These are phyloP conservation scores for Stipa capillata DNA, from an alignment of 176 grass and related monocot species.

Conservation along the genomic window DNA sequence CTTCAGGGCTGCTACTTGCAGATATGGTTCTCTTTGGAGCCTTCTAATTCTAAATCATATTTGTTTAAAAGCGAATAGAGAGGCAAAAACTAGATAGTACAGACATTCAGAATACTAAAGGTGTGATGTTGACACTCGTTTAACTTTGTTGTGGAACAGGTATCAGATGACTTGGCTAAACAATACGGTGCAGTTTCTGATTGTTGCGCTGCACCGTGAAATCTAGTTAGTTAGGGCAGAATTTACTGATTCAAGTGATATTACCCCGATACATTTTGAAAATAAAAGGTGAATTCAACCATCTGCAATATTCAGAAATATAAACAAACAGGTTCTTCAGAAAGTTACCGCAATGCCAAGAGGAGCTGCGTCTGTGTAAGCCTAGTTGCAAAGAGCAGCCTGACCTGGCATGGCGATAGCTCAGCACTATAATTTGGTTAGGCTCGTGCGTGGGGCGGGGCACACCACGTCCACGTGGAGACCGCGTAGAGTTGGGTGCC, in stretches of 20 bases:
- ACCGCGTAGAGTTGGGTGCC: slow-evolving; percentile 37
- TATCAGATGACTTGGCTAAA: too few species aligned
- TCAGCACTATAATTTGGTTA: background rate
- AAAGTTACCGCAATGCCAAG: background rate
- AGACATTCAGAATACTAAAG: background rate
- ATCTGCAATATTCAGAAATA: too few species aligned
- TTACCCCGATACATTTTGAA: too few species aligned
- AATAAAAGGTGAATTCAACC: too few species aligned
- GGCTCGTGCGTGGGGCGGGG: background rate
- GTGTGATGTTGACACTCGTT: background rate
- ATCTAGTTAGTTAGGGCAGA: too few species aligned
- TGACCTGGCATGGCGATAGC: background rate
- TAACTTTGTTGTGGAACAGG: background rate
- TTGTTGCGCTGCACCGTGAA: too few species aligned
- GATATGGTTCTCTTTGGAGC: background rate
- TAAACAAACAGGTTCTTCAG: too few species aligned
- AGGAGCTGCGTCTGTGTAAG: background rate
- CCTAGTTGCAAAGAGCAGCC: background rate
- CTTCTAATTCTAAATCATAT: background rate
- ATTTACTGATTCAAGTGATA: too few species aligned
- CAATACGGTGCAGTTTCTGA: too few species aligned
- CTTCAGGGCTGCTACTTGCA: background rate
- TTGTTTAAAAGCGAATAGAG: too few species aligned
- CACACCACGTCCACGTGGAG: slow-evolving; percentile 36
- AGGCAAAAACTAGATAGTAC: background rate